Base-by-base conservation (phyloP, 805 yeast species). In the Tetrapisispora fleetii region DNA sequence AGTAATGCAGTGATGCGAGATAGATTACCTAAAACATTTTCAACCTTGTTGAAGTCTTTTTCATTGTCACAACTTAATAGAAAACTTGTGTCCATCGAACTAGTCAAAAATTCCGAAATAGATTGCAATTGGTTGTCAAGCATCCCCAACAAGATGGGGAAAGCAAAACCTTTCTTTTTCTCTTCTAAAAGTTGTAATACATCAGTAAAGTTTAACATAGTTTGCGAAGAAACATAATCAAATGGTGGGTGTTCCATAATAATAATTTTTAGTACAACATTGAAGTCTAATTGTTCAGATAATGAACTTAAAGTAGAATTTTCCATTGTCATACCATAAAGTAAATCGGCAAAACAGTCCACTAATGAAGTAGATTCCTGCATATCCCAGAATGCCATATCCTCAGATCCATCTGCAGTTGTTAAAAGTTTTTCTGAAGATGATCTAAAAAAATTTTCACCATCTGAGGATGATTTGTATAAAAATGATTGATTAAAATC, bases 141-240 rank as follows among this genome's bases (percentile, higher is more conserved):
- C 37, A 59, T 60, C n/a, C 63, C 56, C 32, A 77, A 55, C 35
- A 72, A 49, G 1, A 51, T 50, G 7, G 60, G 59, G 32, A 76
- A 64, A 4, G 63, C 82, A 60, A 77, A 78, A 8, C 71, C 72
- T 27, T 77, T 72, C 37, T 72, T 69, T 40, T 77, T 78, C 41
- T 77, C 80, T 56, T 80, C 85, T 48, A 80, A 73, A 43, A 71
- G 71, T 54, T 76, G 79, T 40, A 82, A 66, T 1, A 80, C 74
- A 22, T 78, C 79, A 32, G 77, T 68, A 30, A 79, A 62, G 19
- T 80, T 76, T 37, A 72, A 68, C 52, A 79, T 63, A 0, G 81
- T 77, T 50, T 73, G 74, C 1, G 87, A 78, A 35, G 72, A 66
- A 5, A 75, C 70, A 54, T 74, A 80, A 56, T 84, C 89, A 59